Base-by-base conservation (phyloP, 352 stramenopile genomes). In the Phytophthora cryptogea region DNA sequence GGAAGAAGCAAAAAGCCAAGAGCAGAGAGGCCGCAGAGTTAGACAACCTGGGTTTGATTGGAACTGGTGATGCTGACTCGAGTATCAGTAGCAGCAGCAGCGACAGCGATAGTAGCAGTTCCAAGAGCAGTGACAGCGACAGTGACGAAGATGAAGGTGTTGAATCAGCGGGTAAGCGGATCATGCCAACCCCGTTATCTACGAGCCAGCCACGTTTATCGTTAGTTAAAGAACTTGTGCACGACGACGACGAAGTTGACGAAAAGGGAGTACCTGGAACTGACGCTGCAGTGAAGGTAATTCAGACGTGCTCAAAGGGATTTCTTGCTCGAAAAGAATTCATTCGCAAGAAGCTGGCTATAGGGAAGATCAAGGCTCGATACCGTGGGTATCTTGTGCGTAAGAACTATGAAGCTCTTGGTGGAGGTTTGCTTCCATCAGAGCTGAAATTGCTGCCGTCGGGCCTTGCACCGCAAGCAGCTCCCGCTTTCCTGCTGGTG, bases 301-400 rank as follows among this genome's bases (percentile, higher is more conserved):
- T 79, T 36, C 70, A 79, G 41, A 70, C 47, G 16, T 69, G 59
- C 17, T 66, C 58, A 1, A 79, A 68, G 13, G 57, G 55, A 5
- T 76, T 69, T 61, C 37, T 79, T 4, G 56, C 58, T n/a, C 59
- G 70, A 8, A 51, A 53, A 0, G 55, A 68, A 28, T 79, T 74
- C n/a, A 60, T 74, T 49, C 59, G 66, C 20, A 75, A 76, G 59
- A 70, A 71, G 20, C 47, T 66, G 20, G 70, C 70, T 23, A 71
- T 73, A 36, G 63, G 71, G 26, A 70, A 71, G 56, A 79, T 79
- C 52, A 79, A 79, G 32, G 70, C 66, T 44, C 66, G 61, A 16
- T 79, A 79, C 42, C 66, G 66, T 41, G 70, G 70, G 4, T 79
- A 79, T 37, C 49, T 76, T 5, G 70, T 79, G 42, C 70, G 66